phyloP scores from a whole-genome alignment of 345 rosid species.

The Eucalyptus globulus region DNA sequence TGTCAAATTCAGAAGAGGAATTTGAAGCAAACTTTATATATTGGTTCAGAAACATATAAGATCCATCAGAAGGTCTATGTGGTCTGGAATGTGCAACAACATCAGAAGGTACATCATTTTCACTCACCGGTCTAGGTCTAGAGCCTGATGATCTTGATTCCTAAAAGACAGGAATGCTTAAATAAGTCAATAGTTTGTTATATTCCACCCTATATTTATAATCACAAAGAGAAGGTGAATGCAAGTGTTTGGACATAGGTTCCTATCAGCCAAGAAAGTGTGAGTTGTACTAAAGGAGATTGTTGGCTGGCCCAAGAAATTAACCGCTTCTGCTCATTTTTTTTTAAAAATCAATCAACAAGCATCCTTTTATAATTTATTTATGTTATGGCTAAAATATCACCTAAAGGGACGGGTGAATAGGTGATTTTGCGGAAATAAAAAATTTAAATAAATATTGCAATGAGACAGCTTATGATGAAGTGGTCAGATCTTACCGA shows the following conservation, averaged over 20 bases:
- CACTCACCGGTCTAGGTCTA: neutral
- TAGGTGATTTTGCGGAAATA: too few relatives aligned
- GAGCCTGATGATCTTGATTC: neutral
- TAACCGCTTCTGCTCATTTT: neutral
- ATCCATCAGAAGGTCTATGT: neutral
- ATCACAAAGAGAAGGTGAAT: neutral
- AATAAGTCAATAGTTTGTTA: neutral
- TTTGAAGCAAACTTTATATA: neutral
- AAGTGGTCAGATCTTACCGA: too few relatives aligned
- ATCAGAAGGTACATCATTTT: neutral
- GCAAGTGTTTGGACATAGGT: neutral
- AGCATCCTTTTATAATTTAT: neutral
- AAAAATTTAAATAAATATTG: too few relatives aligned
- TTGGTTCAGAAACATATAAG: neutral
- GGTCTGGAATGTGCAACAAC: neutral
- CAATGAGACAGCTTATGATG: too few relatives aligned
- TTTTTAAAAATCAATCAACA: neutral
- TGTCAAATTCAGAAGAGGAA: neutral
- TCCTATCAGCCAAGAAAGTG: neutral
- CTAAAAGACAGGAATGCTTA: neutral
- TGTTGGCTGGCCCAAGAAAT: neutral
- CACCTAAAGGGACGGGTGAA: too few relatives aligned
- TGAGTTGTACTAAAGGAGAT: neutral
- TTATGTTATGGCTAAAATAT: neutral
- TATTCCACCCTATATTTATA: neutral